Evolutionary conservation across 768 basidiomycete genomes (phyloP), one percentile per base, ranked within the genome.

Genomic region (Pisolithus orientalis): DNA sequence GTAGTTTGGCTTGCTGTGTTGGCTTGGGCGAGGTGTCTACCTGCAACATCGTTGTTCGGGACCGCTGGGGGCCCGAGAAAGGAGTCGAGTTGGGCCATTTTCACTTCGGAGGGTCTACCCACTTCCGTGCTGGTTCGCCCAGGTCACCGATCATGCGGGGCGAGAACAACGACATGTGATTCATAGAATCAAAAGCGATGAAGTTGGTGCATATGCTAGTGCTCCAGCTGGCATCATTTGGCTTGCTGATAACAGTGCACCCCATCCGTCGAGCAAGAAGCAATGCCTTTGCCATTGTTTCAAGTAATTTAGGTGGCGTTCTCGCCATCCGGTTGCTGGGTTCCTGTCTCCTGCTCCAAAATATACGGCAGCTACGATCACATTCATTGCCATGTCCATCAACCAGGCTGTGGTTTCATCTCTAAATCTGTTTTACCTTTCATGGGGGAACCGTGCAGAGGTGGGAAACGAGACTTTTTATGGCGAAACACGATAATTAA

Each of bases 1-100:
- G 83, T 44, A 80, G 81, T 6, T 57, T 81, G 34, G 68, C 80
- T 70, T 75, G 72, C 52, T 80, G 64, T 1, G 70, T 82, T 17
- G 82, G 81, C 0, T 81, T 84, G 81, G 67, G 70, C 1, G 82
- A 83, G 65, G 77, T 82, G 3, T 82, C 79, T 21, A 81, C 78
- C n/a, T 80, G 78, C 57, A 73, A 43, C 9, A 43, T 43, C 17
- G 21, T 17, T 11, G 42, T 43, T 9, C 6, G 11, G 11, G 17
- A 21, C 79, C 54, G 64, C 71, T 28, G 76, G 71, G 49, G 52
- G 42, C 70, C 82, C 13, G 64, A 60, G 49, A 75, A 74, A 57
- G 80, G 82, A 8, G 75, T 81, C 39, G 61, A 80, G 63, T 52
- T 79, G 0, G 82, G 82, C 55, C 74, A 71, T 72, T 79, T 83